Base-by-base conservation (phyloP, 2,329 filamentous ascomycete genomes). In the Fusarium goolgardi region DNA sequence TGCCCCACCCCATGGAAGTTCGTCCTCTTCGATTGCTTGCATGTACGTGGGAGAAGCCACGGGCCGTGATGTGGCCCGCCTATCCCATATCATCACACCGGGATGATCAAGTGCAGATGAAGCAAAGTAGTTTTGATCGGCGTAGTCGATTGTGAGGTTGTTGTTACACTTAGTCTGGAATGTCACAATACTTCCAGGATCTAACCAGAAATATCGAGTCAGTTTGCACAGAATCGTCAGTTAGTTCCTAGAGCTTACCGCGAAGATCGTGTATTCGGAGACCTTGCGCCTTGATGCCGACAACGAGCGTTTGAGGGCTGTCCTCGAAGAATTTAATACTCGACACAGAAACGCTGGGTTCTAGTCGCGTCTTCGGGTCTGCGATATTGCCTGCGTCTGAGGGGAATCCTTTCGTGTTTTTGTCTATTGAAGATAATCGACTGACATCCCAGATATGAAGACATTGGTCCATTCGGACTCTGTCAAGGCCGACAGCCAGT, bases 401-500 rank as follows among this genome's bases (percentile, higher is more conserved):
- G 3, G 84, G 82, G 32, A 87, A 88, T 25, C 87, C 88, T 32
- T 78, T 79, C 21, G 78, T 77, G 18, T 76, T 79, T 34, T 81
- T 75, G 70, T 83, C 83, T 77, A 84, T 80, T 43, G 78, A 82
- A 21, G 83, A 85, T 47, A 88, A 82, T 39, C 87, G 86, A 70
- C 87, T 90, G 55, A 94, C 84, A 76, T 96, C 92, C 86, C 92
- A 96, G 31, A 96, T 90, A 72, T 95, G 92, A 49, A 96, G 83
- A 71, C 91, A 94, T 66, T 91, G 88, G 75, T 96, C 93, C 78
- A 92, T 94, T 32, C 93, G 87, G 25, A 94, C 92, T 71, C 91
- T 86, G 73, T 96, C 93, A 52, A 96, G 82, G 2, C 91, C 93
- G 29, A 94, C 91, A 12, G 92, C 93, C 52, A 96, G 81, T 57